Evolutionary conservation across 23 red algal genomes (phyloP).

Genomic region (Cyanidioschyzon merolae): DNA sequence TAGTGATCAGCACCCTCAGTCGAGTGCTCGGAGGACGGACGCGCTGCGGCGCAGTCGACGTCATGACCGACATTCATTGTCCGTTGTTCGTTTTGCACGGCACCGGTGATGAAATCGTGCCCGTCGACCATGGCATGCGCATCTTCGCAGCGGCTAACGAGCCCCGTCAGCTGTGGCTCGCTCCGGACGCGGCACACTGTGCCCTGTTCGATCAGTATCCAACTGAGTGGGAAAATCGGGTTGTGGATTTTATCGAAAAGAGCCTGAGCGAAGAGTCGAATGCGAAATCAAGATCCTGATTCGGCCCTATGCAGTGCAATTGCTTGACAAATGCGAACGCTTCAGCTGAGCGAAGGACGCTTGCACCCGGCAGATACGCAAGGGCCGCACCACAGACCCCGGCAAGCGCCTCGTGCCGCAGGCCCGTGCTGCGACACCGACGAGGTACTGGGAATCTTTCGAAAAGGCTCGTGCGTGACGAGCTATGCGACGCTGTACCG

Average conservation of each 20-base stretch:
- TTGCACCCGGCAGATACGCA: too few relatives aligned
- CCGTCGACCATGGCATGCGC: constrained; percentile 51
- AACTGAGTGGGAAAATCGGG: constrained; percentile 29
- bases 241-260: constrained; percentile 42
- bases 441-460: too few relatives aligned
- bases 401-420: too few relatives aligned
- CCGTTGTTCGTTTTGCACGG: constrained; percentile 72
- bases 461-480: too few relatives aligned
- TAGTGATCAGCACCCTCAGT: constrained; percentile 29
- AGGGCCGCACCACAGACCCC: too few relatives aligned
- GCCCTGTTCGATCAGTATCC: constrained; percentile 77
- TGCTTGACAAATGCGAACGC: too few relatives aligned
- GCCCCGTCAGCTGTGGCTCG: constrained; percentile 28
- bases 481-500: too few relatives aligned
- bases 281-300: too few relatives aligned
- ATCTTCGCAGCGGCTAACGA: constrained; percentile 11
- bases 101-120: constrained; percentile 66
- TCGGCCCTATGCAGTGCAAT: too few relatives aligned
- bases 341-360: too few relatives aligned
- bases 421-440: too few relatives aligned
- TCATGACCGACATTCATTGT: constrained; percentile 15
- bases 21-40: constrained; percentile 16
- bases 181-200: constrained; percentile 70
- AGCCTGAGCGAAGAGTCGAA: background rate
- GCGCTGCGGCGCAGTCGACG: constrained; percentile 29